A percentile compares a stretch with the other conserved stretches of the same genome.
These are phyloP conservation scores for Apiospora phragmitis DNA, from an alignment of 2,329 filamentous ascomycete genomes.

Conservation along the genomic window DNA sequence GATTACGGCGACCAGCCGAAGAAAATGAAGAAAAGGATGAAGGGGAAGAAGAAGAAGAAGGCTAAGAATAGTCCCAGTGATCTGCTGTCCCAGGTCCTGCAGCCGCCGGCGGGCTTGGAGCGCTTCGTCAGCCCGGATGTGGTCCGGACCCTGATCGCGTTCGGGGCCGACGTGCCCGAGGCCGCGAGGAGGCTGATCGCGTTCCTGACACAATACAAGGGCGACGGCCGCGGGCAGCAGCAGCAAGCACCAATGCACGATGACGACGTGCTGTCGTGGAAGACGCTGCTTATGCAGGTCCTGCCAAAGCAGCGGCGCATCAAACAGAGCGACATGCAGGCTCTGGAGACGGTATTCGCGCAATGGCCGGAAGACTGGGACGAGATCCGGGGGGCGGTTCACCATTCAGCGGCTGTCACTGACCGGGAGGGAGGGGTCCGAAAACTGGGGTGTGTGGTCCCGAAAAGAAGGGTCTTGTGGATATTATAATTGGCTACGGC, in stretches of 20 bases:
- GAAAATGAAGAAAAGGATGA: no score
- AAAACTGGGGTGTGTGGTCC: background rate
- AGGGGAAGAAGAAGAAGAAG: no score
- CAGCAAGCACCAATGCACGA: background rate
- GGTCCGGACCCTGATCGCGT: background rate
- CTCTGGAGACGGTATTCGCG: background rate
- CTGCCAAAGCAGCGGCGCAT: background rate
- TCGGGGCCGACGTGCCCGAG: background rate
- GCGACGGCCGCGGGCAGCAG: background rate
- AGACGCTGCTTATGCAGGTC: background rate
- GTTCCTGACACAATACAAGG: background rate
- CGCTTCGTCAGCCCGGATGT: constrained; percentile 3
- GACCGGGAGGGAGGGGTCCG: background rate
- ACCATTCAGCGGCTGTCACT: background rate
- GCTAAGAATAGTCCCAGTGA: no score
- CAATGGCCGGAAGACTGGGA: background rate
- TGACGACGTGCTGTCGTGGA: background rate
- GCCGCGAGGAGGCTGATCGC: background rate
- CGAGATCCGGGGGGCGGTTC: background rate
- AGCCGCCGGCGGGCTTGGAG: background rate
- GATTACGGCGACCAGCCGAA: no score
- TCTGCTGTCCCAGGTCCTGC: background rate
- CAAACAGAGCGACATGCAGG: background rate
- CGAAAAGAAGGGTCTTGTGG: background rate
- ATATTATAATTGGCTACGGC: background rate